A percentile compares a stretch with the other conserved stretches of the same genome.
Evolutionary conservation across 1,284 basidiomycete species (phyloP).

Genomic region (Phylloboletellus chloephorus): DNA sequence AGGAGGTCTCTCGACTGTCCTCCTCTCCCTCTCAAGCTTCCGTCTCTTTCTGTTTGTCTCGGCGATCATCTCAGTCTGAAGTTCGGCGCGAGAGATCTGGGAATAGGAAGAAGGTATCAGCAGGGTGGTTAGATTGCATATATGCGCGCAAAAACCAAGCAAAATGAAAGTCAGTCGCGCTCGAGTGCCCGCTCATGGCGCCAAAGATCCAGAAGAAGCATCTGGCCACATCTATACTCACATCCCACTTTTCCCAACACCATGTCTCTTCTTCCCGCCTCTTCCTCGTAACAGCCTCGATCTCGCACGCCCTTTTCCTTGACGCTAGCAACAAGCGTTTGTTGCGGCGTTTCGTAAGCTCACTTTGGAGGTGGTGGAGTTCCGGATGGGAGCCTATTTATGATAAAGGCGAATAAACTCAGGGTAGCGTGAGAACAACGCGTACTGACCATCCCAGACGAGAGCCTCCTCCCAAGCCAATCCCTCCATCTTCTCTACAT

Average conservation of each 20-base stretch:
- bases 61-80: constrained; percentile 80
- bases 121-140: constrained; percentile 2
- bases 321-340: constrained; percentile 69
- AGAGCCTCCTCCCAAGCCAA: constrained; percentile 72
- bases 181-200: constrained; percentile 1
- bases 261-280: constrained; percentile 57
- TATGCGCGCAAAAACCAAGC: constrained; percentile 6
- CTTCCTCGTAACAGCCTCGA: constrained; percentile 50
- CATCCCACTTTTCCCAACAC: constrained; percentile 77
- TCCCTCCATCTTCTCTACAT: constrained; percentile 78
- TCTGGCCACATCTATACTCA: constrained; percentile 29
- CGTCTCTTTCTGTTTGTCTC: constrained; percentile 79
- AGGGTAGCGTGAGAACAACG: neutral
- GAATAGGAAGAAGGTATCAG: constrained; percentile 6
- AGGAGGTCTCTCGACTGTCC: constrained; percentile 66
- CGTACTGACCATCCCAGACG: constrained; percentile 53
- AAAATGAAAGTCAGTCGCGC: constrained; percentile 5
- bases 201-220: neutral
- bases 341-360: constrained; percentile 67
- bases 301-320: constrained; percentile 61
- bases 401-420: constrained; percentile 3
- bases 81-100: constrained; percentile 60
- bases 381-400: constrained; percentile 73
- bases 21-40: constrained; percentile 74
- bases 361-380: constrained; percentile 69